Conservation (phyloP, 495 filamentous ascomycete species). For the Pseudotulostoma volvatum region DNA sequence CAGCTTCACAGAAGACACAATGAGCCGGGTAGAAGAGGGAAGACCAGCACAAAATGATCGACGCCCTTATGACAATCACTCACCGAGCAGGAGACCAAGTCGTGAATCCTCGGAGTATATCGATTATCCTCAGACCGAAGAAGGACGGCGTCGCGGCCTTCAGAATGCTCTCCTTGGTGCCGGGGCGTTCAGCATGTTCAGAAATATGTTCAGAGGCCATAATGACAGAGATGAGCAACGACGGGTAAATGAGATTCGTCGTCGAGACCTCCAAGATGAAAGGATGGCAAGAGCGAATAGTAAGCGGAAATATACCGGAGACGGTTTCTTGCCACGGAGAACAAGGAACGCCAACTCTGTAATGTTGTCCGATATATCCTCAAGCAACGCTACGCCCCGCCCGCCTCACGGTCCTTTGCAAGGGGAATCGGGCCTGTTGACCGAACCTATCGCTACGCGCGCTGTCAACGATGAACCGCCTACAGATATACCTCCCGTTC, state of each 20-base stretch:
- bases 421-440: slow-evolving; percentile 16
- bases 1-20: slow-evolving; percentile 27
- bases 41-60: slow-evolving; percentile 23
- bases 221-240: slow-evolving; percentile 46
- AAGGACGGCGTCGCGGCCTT: slow-evolving; percentile 31
- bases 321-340: slow-evolving; percentile 41
- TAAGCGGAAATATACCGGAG: slow-evolving; percentile 38
- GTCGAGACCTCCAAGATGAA: slow-evolving; percentile 43
- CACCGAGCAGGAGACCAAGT: slow-evolving; percentile 22
- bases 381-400: slow-evolving; percentile 25
- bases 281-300: slow-evolving; percentile 37
- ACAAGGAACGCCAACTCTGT: slow-evolving; percentile 32
- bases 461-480: slow-evolving; percentile 14
- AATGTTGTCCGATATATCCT: slow-evolving; percentile 27
- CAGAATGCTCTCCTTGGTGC: slow-evolving; percentile 51
- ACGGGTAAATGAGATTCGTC: slow-evolving; percentile 42
- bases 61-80: slow-evolving; percentile 23
- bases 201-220: slow-evolving; percentile 47
- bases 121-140: slow-evolving; percentile 28
- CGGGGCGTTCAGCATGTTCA: slow-evolving; percentile 45
- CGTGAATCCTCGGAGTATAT: slow-evolving; percentile 18
- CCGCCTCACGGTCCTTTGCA: slow-evolving; percentile 20
- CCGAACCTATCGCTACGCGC: slow-evolving; percentile 20
- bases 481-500: slow-evolving; percentile 30
- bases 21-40: slow-evolving; percentile 28